Base-by-base conservation (phyloP, 2,329 filamentous ascomycete genomes). In the Claviceps monticola region DNA sequence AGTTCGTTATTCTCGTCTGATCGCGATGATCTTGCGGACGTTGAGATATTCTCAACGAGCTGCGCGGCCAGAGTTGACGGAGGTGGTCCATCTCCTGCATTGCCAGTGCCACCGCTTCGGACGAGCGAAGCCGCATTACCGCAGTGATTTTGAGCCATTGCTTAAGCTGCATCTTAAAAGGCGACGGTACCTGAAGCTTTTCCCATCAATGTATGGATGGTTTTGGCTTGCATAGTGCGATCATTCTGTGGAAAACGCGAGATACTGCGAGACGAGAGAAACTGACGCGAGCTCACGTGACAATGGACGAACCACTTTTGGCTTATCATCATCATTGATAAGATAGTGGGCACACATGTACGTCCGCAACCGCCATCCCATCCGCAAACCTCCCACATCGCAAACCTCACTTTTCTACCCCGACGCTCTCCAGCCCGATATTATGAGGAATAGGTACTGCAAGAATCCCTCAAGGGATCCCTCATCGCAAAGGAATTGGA, bases 11-110 rank as follows among this genome's bases (percentile, higher is more conserved):
- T 83, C 59, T 84, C 82, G 59, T 84, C 77, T 50, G 78, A 78
- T 60, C 78, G 76, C 50, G 78, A 76, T 45, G 77, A 79, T 55
- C 74, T 76, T 49, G 77, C 74, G 48, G 79, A 78, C 21, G 84
- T 78, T 44, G 84, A 80, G 56, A 89, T 82, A 64, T 87, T 88
- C 63, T 87, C 83, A 56, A 93, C 88, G 53, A 96, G 82, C 66
- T 94, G 87, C 13, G 88, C 88, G 50, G 90, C 88, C 61, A 95
- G 76, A 9, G 89, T 94, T 16, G 90, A 95, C 13, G 88, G 85
- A 41, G 82, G 80, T 46, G 72, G 70, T 9, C 57, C 60, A 17
- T 57, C 54, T 36, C 56, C 53, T 34, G 53, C 44, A 21, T 56
- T 58, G 46, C 54, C 56, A 47, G 52, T 56, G 46, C 55, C 49